Percentiles rank a stretch among this genome's conserved stretches.
phyloP scores from a whole-genome alignment of 2,329 filamentous ascomycete species.

The Rhytidhysteron rufulum region DNA sequence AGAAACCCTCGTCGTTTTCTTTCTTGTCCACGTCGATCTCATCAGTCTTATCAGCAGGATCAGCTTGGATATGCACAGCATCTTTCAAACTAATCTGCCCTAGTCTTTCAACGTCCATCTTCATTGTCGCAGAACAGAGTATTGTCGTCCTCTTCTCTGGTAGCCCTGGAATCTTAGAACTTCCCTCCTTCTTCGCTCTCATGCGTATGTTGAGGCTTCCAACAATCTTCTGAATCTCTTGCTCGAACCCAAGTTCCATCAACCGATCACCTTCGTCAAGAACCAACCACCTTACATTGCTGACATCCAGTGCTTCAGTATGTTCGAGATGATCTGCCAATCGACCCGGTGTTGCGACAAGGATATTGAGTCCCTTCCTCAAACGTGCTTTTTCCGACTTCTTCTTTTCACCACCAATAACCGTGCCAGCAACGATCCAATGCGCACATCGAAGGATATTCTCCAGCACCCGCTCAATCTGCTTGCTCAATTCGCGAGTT shows the following conservation, averaged over 20 bases:
- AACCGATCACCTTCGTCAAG: conserved; percentile 95
- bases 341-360: conserved; percentile 90
- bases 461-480: conserved; percentile 84
- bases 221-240: conserved; percentile 86
- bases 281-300: conserved; percentile 87
- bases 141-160: conserved; percentile 78
- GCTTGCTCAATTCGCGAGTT: conserved; percentile 89
- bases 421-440: conserved; percentile 90
- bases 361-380: conserved; percentile 89
- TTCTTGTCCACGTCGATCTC: conserved; percentile 43
- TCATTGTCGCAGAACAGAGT: conserved; percentile 95
- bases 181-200: conserved; percentile 57
- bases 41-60: conserved; percentile 52
- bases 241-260: conserved; percentile 97
- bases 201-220: conserved; percentile 67
- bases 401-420: conserved; percentile 68
- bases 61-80: conserved; percentile 78
- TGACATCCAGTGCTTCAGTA: conserved; percentile 82
- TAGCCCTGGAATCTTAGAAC: conserved; percentile 60
- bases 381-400: conserved; percentile 88
- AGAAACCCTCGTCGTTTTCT: conserved; percentile 56
- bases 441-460: conserved; percentile 82
- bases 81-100: conserved; percentile 95
- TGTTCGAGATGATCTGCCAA: conserved; percentile 89
- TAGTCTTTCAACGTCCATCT: conserved; percentile 91